A percentile compares a stretch with the other conserved stretches of the same genome.
Conservation (phyloP, 139 green algal genomes). For the Chlamydomonas applanata region DNA sequence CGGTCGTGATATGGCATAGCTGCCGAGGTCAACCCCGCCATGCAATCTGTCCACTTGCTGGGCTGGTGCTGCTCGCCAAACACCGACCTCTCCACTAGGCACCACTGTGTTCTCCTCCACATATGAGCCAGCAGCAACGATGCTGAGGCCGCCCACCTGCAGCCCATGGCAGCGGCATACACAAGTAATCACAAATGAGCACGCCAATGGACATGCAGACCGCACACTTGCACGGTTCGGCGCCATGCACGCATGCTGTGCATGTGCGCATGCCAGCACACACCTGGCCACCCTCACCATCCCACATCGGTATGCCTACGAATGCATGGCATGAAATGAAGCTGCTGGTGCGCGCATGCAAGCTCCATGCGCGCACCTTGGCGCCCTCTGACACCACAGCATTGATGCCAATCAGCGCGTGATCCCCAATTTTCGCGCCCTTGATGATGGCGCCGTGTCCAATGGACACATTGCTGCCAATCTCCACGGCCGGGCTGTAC, state of each 20-base stretch:
- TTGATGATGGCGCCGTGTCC: constrained; percentile 81
- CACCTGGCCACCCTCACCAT: neutral
- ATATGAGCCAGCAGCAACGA: constrained; percentile 90
- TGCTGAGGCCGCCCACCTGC: constrained; percentile 73
- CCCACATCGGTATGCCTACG: neutral
- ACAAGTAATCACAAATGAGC: no score
- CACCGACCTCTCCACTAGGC: constrained; percentile 58
- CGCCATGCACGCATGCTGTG: neutral
- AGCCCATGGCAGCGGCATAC: no score
- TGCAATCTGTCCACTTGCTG: no score
- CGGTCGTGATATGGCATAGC: no score
- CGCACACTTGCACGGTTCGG: no score
- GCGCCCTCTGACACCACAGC: constrained; percentile 81
- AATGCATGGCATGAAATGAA: constrained; percentile 1
- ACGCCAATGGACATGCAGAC: no score
- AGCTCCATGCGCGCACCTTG: constrained; percentile 34
- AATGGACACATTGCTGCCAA: constrained; percentile 89
- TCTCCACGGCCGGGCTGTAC: constrained; percentile 42
- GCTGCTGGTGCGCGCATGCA: neutral
- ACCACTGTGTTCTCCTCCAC: constrained; percentile 72
- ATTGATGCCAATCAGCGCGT: constrained; percentile 92
- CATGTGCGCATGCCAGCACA: neutral
- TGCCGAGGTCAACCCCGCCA: no score
- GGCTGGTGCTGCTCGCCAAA: neutral
- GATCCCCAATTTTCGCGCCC: constrained; percentile 88